phyloP scores from a whole-genome alignment of 2,329 filamentous ascomycete species.

The Coniella lustricola region DNA sequence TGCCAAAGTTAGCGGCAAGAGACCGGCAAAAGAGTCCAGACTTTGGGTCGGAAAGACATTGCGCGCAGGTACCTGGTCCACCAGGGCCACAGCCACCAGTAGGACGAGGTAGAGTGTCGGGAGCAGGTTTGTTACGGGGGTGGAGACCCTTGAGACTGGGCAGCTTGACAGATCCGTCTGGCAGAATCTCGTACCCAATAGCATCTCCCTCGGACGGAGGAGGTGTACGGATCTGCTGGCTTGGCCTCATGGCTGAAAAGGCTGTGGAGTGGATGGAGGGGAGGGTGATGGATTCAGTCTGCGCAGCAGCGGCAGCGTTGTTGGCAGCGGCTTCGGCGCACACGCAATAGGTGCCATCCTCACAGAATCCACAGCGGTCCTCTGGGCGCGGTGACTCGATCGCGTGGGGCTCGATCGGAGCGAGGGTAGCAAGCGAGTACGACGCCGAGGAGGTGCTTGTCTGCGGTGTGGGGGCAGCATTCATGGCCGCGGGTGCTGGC shows the following conservation, averaged over 20 bases:
- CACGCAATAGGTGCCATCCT: slow-evolving; percentile 74
- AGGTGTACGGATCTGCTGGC: slow-evolving; percentile 47
- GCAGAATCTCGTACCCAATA: slow-evolving; percentile 51
- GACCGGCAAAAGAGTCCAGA: slow-evolving; percentile 79
- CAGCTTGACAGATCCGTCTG: slow-evolving; percentile 54
- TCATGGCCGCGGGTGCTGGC: slow-evolving; percentile 27
- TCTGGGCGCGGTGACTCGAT: slow-evolving; percentile 29
- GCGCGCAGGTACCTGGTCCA: slow-evolving; percentile 71
- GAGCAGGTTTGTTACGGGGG: slow-evolving; percentile 26
- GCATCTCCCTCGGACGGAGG: slow-evolving; percentile 57
- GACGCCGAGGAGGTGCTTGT: slow-evolving; percentile 22
- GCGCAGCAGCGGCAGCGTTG: not conserved
- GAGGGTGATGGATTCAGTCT: slow-evolving; percentile 20
- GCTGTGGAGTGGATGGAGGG: slow-evolving; percentile 34
- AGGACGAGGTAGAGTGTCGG: slow-evolving; percentile 23
- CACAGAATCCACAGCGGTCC: slow-evolving; percentile 76
- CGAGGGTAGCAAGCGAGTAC: slow-evolving; percentile 18
- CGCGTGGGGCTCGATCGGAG: slow-evolving; percentile 6
- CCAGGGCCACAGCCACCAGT: slow-evolving; percentile 49
- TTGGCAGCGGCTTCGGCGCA: slow-evolving; percentile 52
- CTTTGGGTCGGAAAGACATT: slow-evolving; percentile 70
- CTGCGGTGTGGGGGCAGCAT: slow-evolving; percentile 9
- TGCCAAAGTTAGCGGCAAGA: slow-evolving; percentile 59
- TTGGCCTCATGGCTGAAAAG: slow-evolving; percentile 21
- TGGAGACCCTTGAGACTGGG: slow-evolving; percentile 32